A percentile compares a stretch with the other conserved stretches of the same genome.
Evolutionary conservation across 495 filamentous ascomycete genomes (phyloP).

Genomic region (Trichoderma parareesei): DNA sequence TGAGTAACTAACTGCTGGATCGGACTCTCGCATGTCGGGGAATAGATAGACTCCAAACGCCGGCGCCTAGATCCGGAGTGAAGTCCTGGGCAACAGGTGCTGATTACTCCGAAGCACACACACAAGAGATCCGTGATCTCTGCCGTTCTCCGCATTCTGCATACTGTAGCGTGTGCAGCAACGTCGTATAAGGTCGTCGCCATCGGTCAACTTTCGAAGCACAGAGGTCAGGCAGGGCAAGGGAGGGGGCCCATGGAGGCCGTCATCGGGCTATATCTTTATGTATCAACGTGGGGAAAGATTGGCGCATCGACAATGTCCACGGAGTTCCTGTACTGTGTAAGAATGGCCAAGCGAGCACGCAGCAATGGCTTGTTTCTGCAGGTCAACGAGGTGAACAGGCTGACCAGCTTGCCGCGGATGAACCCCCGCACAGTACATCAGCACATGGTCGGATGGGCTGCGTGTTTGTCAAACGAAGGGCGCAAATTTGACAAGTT

Average conservation of each 20-base stretch:
- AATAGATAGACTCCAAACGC: no score
- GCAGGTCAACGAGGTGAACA: no score
- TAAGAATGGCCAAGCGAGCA: background rate
- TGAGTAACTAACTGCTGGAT: no score
- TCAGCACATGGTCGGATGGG: background rate
- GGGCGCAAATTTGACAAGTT: slow-evolving; percentile 13
- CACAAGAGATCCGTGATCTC: background rate
- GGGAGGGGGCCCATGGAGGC: background rate
- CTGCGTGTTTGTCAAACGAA: slow-evolving; percentile 12
- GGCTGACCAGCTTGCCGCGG: no score
- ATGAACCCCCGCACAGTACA: slow-evolving; percentile 1
- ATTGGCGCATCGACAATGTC: background rate
- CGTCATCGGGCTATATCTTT: slow-evolving; percentile 1
- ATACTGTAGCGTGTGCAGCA: background rate
- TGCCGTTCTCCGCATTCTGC: background rate
- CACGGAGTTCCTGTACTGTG: background rate
- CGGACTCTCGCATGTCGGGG: no score
- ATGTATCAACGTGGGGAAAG: background rate
- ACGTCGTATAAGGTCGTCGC: background rate
- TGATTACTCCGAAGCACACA: background rate
- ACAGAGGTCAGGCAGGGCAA: background rate
- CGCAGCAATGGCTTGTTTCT: no score
- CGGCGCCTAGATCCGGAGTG: background rate
- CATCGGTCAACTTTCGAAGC: background rate
- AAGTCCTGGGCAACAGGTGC: background rate